Evolutionary conservation across 768 basidiomycete species (phyloP), one percentile per base, ranked within the genome.

Genomic region (Russula ochroleuca): DNA sequence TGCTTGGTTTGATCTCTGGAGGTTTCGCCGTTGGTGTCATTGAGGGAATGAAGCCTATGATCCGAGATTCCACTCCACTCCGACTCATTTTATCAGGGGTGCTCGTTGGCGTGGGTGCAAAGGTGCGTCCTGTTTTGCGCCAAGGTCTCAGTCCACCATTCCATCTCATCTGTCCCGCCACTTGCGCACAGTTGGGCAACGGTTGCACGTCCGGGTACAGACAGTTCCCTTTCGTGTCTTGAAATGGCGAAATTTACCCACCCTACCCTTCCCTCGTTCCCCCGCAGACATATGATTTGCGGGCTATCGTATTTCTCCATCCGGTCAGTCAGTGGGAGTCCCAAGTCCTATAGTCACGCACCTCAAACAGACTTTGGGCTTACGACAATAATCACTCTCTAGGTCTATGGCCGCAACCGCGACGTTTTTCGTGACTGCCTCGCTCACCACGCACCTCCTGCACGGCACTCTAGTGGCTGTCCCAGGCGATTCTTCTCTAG

Each of bases 171-270:
- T 5, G 33, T 7, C 48, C 4, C 49, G 9, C 9, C 33, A 23
- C 35, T 33, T 25, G 17, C 13, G 23, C 40, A 45, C 43, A 81
- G 85, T 70, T 86, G 57, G 76, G 80, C 17, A 84, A 83, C 62
- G 85, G 85, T 25, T 87, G 85, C 70, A 86, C 85, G 13, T 86
- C 85, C 19, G 85, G 85, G 84, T 85, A 71, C 25, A 10, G 28
- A 47, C 9, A 9, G 0, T 38, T 14, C 6, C 70, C 57, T 23
- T 47, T 15, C 49, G 13, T n/a, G 21, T 13, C n/a, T 37, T n/a
- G 21, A 19, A 25, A n/a, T 19, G 37, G 35, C 21, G n/a, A 13
- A 25, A 31, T 28, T 47, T 17, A 50, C 43, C 28, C 17, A 37
- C 35, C 8, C 61, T 52, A 17, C 57, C 25, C 37, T 13, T 40